Evolutionary conservation across 2,329 filamentous ascomycete genomes (phyloP), one percentile per base, ranked within the genome.

Genomic region (Diaporthe citrichinensis): DNA sequence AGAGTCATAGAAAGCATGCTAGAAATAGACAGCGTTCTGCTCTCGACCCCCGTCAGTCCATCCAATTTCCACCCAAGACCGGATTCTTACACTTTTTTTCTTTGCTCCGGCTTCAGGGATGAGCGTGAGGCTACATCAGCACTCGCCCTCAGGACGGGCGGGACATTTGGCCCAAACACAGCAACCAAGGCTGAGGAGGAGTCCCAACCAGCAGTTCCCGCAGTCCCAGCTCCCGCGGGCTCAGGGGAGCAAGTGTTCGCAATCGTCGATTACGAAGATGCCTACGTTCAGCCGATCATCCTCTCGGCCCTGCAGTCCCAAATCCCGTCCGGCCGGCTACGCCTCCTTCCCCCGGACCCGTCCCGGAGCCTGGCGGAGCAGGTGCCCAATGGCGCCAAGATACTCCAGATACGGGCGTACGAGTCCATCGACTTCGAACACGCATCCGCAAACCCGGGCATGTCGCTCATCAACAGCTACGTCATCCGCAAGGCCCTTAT

Each of bases 401-500:
- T 95, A 5, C 87, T 99, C 3, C 94, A 98, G 83, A 96, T 98
- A 81, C 90, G 92, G 3, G 91, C 94, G 46, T 99, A 99, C 85
- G 97, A 99, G 84, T 88, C 90, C 57, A 90, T 98, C 76, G 94
- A 98, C 82, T 98, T 98, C 83, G 92, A 94, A 73, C 91, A 93
- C 80, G 90, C 94, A 25, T 87, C 94, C 74, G 83, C 87, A 1
- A 88, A 95, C 79, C 85, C 93, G 0, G 82, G 84, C 0, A 91
- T 90, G 0, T 91, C 90, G 15, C 87, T 98, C 2, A 89, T 94
- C 79, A 98, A 98, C 84, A 94, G 95, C 81, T 98, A 98, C 84
- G 90, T 98, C 81, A 97, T 98, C 82, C 94, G 97, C 80, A 98
- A 98, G 87, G 97, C 97, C 0, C 88, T 99, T 28, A 98, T 98